Base-by-base conservation (phyloP, 371 early-diverging fungal genomes). In the Mortierella sp. region DNA sequence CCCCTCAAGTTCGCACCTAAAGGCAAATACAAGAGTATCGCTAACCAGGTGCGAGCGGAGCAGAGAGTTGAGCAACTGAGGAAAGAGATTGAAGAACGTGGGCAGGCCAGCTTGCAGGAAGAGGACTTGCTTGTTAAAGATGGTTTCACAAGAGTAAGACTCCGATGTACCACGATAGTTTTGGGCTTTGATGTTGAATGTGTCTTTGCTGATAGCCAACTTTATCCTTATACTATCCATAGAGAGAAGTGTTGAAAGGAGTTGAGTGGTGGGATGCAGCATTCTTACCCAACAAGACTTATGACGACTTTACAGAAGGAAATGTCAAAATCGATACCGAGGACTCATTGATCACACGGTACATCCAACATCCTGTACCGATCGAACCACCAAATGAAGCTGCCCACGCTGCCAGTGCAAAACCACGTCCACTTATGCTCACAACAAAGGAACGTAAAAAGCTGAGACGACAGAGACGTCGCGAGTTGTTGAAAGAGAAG, bases 211-310 rank as follows among this genome's bases (percentile, higher is more conserved):
- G 19, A 16, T n/a, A 48, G 21, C n/a, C 21, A 15, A 43, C 43
- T 43, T 43, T 43, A 13, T 13, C 3, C 1, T 10, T 3, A 43
- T 43, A 36, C 36, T 43, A 13, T 43, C 15, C 5, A 47, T 61
- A 88, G 88, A 83, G 87, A 76, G 94, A 94, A 15, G 88, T 91
- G 0, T 94, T 97, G 8, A 97, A 97, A 9, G 92, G 76, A 5
- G 76, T 94, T 4, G 99, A 98, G 83, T 98, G 98, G 99, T 98
- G 98, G 99, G 98, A 99, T 88, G 90, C 90, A 36, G 94, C 92
- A 9, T 89, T 97, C 36, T 87, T 96, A 9, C 85, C 88, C 9
- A 91, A 93, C 72, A 90, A 89, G 63, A 85, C 91, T 11, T 96
- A 96, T 77, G 90, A 89, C 22, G 91, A 92, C 70, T 79, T 93